Evolutionary conservation across 495 filamentous ascomycete species (phyloP), one percentile per base, ranked within the genome.

Genomic region (Aspergillus bridgeri): DNA sequence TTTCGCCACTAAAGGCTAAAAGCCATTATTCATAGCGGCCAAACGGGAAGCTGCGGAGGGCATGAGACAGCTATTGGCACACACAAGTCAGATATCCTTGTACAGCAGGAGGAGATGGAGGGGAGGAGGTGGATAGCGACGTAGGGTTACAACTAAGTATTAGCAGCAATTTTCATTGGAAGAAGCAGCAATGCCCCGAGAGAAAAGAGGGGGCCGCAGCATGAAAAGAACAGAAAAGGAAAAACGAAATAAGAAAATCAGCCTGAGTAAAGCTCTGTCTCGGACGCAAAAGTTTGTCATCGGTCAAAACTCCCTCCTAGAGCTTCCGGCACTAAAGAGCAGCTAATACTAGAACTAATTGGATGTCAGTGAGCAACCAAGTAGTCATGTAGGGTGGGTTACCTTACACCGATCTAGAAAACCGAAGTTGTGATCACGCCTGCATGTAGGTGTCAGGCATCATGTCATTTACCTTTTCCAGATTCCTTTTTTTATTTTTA

Each of bases 101-200:
- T 55, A 49, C 56, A 53, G 24, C 57, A 58, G 46, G 29, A 50
- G 38, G 50, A 57, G 22, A 52, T 3, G 57, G 51, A 59, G 52
- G 59, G 59, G 57, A 47, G 20, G 53, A 51, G 54, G 27, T 60
- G 50, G 55, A 54, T 27, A 46, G 43, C 42, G 48, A 54, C 48
- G 42, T 60, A 60, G 59, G 62, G 63, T 70, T 65, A 64, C 65
- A 74, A 65, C 62, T 61, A 54, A 57, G 55, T 53, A 53, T 54
- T 50, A 56, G 62, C 55, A 69, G 60, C 58, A 66, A 63, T 53
- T 33, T 52, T 44, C 24, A 56, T 60, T 54, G 64, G 51, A 42
- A 53, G 52, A n/a, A 59, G 56, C 61, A 60, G 22, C 58, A 52
- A 47, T 9, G 18, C n/a, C 18, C 45, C 4, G 19, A 47, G 15